These are phyloP conservation scores for Euphrasia arctica DNA, from an alignment of 305 asterid genomes.

Conservation along the genomic window DNA sequence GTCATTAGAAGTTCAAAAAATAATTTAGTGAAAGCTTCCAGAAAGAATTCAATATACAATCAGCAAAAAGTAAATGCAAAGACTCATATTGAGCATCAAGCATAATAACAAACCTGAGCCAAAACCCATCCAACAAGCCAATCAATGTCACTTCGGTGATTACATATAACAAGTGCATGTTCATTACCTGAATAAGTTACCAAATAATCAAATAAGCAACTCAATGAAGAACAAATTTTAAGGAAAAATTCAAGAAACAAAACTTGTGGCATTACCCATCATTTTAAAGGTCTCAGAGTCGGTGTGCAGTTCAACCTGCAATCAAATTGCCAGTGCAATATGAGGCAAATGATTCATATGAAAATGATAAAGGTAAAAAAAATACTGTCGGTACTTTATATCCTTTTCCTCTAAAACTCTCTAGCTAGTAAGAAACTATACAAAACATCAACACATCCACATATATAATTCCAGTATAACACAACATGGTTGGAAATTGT, in stretches of 20 bases:
- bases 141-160: constrained; percentile 84
- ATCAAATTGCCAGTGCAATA: constrained; percentile 23
- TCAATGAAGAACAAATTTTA: constrained; percentile 14
- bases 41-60: neutral
- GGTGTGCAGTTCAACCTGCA: constrained; percentile 64
- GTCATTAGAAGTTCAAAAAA: constrained; percentile 33
- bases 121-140: constrained; percentile 97
- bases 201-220: constrained; percentile 22
- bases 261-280: constrained; percentile 55
- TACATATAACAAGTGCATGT: constrained; percentile 68
- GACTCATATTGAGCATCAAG: constrained; percentile 13
- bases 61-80: constrained; percentile 12
- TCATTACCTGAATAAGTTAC: constrained; percentile 61
- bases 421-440: neutral
- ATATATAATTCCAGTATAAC: no score
- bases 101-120: constrained; percentile 64
- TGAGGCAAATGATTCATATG: constrained; percentile 26
- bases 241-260: constrained; percentile 18
- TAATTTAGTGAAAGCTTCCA: constrained; percentile 18
- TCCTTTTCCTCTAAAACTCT: constrained; percentile 8
- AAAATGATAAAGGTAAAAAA: constrained; percentile 15
- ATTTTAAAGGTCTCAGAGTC: constrained; percentile 53
- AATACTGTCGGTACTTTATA: neutral
- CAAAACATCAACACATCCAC: no score
- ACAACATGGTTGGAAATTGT: neutral